Conservation (phyloP, 2,329 filamentous ascomycete genomes). For the Meredithiella fracta region DNA sequence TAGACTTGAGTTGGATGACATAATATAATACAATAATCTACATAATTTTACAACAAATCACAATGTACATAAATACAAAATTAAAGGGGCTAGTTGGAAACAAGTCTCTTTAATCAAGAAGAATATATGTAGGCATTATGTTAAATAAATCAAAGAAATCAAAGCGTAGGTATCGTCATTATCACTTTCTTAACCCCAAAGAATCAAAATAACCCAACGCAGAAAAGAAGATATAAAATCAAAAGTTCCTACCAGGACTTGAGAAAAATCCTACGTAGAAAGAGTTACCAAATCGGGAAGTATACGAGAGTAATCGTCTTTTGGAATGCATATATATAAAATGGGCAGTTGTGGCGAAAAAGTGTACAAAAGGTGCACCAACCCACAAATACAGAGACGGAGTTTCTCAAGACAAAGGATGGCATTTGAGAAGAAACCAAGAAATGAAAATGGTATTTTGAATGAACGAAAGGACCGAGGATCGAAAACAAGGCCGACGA, state of each 20-base stretch:
- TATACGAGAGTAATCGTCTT: background rate
- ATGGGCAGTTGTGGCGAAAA: background rate
- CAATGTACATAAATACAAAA: background rate
- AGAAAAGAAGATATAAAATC: slow-evolving; percentile 12
- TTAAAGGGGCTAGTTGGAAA: background rate
- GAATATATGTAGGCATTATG: background rate
- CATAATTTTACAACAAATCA: slow-evolving; percentile 3
- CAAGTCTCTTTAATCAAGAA: slow-evolving; percentile 7
- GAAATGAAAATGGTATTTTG: background rate
- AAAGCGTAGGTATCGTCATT: slow-evolving; percentile 11
- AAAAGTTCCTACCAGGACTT: slow-evolving; percentile 4
- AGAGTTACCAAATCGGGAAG: slow-evolving; percentile 5
- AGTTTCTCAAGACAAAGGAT: background rate
- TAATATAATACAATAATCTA: background rate
- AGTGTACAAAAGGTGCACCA: background rate
- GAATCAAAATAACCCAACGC: background rate
- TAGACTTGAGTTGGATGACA: no score
- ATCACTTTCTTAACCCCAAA: slow-evolving; percentile 4
- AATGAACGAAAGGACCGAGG: slow-evolving; percentile 1
- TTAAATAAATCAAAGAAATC: slow-evolving; percentile 6
- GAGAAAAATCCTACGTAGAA: slow-evolving; percentile 6
- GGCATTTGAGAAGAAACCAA: background rate
- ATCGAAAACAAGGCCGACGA: slow-evolving; percentile 16
- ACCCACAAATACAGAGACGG: background rate
- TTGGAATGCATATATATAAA: slow-evolving; percentile 4